A percentile compares a stretch with the other conserved stretches of the same genome.
Evolutionary conservation across 2,329 filamentous ascomycete genomes (phyloP).

Genomic region (Lecanicillium sp.): DNA sequence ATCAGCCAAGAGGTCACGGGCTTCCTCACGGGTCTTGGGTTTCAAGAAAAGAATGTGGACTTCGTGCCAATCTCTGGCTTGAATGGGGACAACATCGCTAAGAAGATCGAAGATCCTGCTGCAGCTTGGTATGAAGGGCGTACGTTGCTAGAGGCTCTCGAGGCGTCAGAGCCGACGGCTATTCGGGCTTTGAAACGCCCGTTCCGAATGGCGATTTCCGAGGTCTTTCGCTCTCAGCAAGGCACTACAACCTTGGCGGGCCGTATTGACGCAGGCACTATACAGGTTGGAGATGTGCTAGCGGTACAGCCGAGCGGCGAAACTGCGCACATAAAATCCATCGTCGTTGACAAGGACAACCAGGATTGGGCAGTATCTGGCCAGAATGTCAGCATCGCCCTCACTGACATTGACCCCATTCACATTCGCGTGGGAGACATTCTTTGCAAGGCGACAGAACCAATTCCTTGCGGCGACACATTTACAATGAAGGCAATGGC

Average conservation of each 20-base stretch:
- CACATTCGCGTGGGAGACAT: constrained; percentile 82
- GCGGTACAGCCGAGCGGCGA: constrained; percentile 76
- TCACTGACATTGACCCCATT: constrained; percentile 76
- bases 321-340: constrained; percentile 69
- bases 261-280: constrained; percentile 72
- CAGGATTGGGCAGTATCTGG: constrained; percentile 89
- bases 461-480: constrained; percentile 62
- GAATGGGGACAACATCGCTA: constrained; percentile 76
- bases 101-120: constrained; percentile 43
- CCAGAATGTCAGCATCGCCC: constrained; percentile 77
- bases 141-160: constrained; percentile 77
- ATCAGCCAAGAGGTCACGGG: constrained; percentile 77
- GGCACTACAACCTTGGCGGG: constrained; percentile 82
- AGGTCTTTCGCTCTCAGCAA: constrained; percentile 73
- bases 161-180: constrained; percentile 66
- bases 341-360: constrained; percentile 66
- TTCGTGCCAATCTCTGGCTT: constrained; percentile 90
- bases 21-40: constrained; percentile 77
- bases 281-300: constrained; percentile 78
- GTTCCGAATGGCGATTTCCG: constrained; percentile 77
- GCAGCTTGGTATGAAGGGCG: constrained; percentile 73
- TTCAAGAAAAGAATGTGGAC: constrained; percentile 69
- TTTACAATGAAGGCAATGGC: constrained; percentile 82
- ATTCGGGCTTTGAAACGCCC: constrained; percentile 65
- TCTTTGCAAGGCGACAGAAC: constrained; percentile 61